Conservation (phyloP, 345 rosid genomes). For the Odontarrhena argentea region DNA sequence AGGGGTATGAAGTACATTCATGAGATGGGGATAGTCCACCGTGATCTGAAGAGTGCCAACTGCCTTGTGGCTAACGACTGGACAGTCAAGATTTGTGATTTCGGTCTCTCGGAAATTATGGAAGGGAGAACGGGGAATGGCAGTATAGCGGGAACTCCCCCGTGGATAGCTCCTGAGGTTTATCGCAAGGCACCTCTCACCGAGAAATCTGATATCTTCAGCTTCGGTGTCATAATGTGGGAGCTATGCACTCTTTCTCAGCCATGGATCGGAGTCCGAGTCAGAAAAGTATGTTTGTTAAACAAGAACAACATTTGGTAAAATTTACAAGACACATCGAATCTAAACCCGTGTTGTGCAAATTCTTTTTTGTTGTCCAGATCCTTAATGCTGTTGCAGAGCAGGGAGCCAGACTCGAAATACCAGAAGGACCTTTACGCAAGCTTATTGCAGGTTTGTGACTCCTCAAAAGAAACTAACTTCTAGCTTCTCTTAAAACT, state of each 20-base stretch:
- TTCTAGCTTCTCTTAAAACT: not conserved
- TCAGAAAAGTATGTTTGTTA: constrained; percentile 53
- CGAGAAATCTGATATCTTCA: constrained; percentile 89
- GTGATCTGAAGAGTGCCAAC: constrained; percentile 76
- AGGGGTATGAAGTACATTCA: constrained; percentile 97
- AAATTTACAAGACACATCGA: not conserved
- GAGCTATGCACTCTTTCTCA: constrained; percentile 77
- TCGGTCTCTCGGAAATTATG: constrained; percentile 81
- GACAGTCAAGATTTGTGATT: constrained; percentile 88
- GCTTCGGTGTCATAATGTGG: constrained; percentile 97
- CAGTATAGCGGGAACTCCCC: constrained; percentile 77
- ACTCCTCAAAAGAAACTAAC: constrained; percentile 9
- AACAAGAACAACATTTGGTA: constrained; percentile 17
- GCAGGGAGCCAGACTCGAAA: constrained; percentile 69
- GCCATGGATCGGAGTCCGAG: constrained; percentile 89
- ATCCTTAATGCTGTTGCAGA: constrained; percentile 74
- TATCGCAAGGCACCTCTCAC: constrained; percentile 72
- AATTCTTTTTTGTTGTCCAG: constrained; percentile 40
- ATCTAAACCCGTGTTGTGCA: not conserved
- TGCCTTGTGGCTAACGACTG: constrained; percentile 70
- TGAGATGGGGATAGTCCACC: constrained; percentile 81
- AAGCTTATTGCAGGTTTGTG: constrained; percentile 72
- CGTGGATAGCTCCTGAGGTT: constrained; percentile 96
- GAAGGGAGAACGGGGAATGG: constrained; percentile 51
- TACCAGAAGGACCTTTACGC: constrained; percentile 78